Evolutionary conservation across 768 basidiomycete genomes (phyloP), one percentile per base, ranked within the genome.

Genomic region (Steccherinum ochraceum): DNA sequence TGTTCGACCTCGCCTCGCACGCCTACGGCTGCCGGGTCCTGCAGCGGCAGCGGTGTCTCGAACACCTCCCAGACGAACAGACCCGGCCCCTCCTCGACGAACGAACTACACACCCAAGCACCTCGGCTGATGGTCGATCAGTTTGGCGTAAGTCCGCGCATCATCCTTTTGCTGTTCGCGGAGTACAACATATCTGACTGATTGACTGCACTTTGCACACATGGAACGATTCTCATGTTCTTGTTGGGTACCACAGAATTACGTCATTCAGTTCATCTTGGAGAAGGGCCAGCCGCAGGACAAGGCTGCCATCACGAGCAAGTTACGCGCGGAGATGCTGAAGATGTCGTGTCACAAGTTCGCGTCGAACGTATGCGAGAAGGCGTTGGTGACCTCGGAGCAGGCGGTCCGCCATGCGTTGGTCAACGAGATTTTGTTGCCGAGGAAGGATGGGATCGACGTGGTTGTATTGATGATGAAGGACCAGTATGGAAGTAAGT

Each of bases 301-400:
- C 62, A 79, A 79, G 47, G 71, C 74, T 2, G 69, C 76, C 50
- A 78, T 96, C 30, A 74, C 93, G 50, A 67, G 72, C 12, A 80
- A 81, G 56, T 75, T 97, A 46, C 79, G 76, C 7, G 90, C 90
- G 2, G 84, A 89, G 60, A 77, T 97, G 65, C 65, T 93, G 40
- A 72, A 75, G 54, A 81, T 94, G 77, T 79, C 91, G 1, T 79
- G 83, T 48, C 91, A 92, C 65, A 95, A 95, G 64, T 95, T 90
- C 61, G 93, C 92, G 4, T 96, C 93, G 4, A 98, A 99, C 61
- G 95, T 97, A 18, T 89, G 87, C 65, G 94, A 95, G 69, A 93
- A 92, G 67, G 92, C 91, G 4, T 75, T 95, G 27, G 65, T 83
- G 24, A 81, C 75, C 26, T 81, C 87, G 0, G 77, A 81, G 49